Evolutionary conservation across 106 monocot genomes (phyloP).

Genomic region (Phalaenopsis aphrodite): DNA sequence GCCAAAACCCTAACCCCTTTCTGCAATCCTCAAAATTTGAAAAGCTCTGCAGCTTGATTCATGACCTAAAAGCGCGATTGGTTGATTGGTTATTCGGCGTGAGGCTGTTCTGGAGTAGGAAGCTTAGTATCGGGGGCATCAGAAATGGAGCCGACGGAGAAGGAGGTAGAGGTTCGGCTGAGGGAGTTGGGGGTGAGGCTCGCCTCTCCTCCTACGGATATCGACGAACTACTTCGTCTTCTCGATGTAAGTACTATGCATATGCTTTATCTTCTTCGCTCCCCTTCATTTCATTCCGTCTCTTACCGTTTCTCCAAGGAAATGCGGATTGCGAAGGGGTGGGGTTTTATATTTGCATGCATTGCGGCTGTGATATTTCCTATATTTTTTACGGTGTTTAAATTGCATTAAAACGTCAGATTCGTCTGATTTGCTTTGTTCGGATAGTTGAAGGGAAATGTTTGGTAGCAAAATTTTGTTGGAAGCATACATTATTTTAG

Average conservation of each 20-base stretch:
- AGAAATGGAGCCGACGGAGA: slow-evolving; percentile 28
- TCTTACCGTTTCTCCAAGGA: neutral
- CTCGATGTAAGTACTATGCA: slow-evolving; percentile 33
- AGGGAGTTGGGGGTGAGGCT: slow-evolving; percentile 33
- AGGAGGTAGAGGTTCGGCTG: slow-evolving; percentile 40
- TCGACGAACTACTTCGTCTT: slow-evolving; percentile 38
- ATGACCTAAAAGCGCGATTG: neutral
- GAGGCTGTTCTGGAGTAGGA: neutral
- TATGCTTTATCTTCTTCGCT: neutral
- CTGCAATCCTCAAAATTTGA: too few species aligned
- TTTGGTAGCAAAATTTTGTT: neutral
- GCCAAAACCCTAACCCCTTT: slow-evolving; percentile 1
- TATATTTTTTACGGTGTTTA: neutral
- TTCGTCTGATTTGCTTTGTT: neutral
- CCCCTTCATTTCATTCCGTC: neutral
- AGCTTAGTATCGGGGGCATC: neutral
- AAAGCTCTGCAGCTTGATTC: neutral
- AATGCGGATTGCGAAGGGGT: neutral
- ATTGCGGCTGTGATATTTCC: neutral
- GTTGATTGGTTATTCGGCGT: neutral
- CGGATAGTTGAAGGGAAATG: neutral
- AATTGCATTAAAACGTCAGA: neutral
- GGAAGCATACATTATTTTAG: neutral
- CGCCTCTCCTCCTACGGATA: slow-evolving; percentile 21
- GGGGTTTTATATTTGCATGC: neutral